Evolutionary conservation across 2,329 filamentous ascomycete genomes (phyloP).

Genomic region (Fusarium verticillioides): DNA sequence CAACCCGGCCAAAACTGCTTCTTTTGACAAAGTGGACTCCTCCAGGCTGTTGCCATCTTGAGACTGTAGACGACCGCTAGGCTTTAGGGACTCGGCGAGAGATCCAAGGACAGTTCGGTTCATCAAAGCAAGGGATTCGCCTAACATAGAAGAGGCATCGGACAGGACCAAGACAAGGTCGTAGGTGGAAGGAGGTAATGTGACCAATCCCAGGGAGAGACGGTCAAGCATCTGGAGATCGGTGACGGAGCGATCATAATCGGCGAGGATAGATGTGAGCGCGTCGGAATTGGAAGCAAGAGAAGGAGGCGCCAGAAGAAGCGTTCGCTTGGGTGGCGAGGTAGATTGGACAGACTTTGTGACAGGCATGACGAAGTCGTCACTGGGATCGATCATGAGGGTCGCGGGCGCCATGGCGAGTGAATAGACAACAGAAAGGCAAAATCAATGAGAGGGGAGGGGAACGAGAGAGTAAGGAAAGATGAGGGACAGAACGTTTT

Average conservation of each 20-base stretch:
- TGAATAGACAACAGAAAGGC: not conserved
- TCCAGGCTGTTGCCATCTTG: slow-evolving; percentile 74
- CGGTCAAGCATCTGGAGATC: slow-evolving; percentile 99
- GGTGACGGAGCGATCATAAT: slow-evolving; percentile 78
- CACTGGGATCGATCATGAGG: slow-evolving; percentile 65
- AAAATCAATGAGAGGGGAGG: not conserved
- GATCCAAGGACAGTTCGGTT: slow-evolving; percentile 73
- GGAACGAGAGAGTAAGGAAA: not conserved
- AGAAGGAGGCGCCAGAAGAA: slow-evolving; percentile 90
- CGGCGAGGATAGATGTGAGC: slow-evolving; percentile 75
- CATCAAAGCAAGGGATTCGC: slow-evolving; percentile 74
- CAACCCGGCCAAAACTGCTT: slow-evolving; percentile 86
- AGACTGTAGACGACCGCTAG: slow-evolving; percentile 73
- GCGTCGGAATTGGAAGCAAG: slow-evolving; percentile 86
- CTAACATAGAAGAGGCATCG: slow-evolving; percentile 75
- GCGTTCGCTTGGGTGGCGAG: slow-evolving; percentile 64
- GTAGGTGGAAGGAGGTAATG: slow-evolving; percentile 81
- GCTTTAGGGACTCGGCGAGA: slow-evolving; percentile 76
- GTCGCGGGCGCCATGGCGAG: slow-evolving; percentile 62
- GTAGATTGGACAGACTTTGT: slow-evolving; percentile 37
- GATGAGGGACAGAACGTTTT: slow-evolving; percentile 24
- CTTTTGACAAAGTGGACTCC: slow-evolving; percentile 60
- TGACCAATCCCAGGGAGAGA: slow-evolving; percentile 81
- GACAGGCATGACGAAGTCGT: slow-evolving; percentile 59
- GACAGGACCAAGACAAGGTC: slow-evolving; percentile 86